Conservation (phyloP, 768 basidiomycete species). For the Psilocybe sp. region DNA sequence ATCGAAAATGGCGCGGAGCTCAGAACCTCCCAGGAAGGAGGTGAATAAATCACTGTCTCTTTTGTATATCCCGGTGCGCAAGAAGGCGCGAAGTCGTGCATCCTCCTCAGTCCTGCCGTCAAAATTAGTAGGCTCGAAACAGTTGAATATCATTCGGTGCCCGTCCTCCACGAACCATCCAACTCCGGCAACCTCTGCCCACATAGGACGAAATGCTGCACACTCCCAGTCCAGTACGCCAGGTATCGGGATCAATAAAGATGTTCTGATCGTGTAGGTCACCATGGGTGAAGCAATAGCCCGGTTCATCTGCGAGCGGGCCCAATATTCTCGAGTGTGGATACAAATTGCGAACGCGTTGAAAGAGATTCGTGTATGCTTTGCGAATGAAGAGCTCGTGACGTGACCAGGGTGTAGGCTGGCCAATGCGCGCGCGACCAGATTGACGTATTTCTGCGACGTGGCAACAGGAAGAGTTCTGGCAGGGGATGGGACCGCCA, state of each 20-base stretch:
- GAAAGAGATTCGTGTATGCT: no score
- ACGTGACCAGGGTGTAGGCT: no score
- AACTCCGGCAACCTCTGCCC: slow-evolving; percentile 7
- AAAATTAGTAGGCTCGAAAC: slow-evolving; percentile 9
- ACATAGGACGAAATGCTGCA: slow-evolving; percentile 12
- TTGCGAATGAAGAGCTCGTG: slow-evolving; percentile 11
- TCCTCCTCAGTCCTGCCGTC: slow-evolving; percentile 11
- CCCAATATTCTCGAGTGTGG: slow-evolving; percentile 8
- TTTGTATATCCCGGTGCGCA: slow-evolving; percentile 11
- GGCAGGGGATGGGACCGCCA: slow-evolving; percentile 4
- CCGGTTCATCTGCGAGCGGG: slow-evolving; percentile 2
- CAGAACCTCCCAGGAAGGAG: slow-evolving; percentile 14
- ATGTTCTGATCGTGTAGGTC: slow-evolving; percentile 15
- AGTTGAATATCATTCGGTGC: slow-evolving; percentile 7
- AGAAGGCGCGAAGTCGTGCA: slow-evolving; percentile 12
- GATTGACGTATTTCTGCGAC: slow-evolving; percentile 10
- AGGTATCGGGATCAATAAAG: slow-evolving; percentile 14
- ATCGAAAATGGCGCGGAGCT: slow-evolving; percentile 15
- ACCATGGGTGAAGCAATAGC: slow-evolving; percentile 12
- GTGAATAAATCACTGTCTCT: slow-evolving; percentile 11
- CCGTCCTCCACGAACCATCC: slow-evolving; percentile 12
- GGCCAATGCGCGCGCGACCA: no score
- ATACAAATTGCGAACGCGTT: slow-evolving; percentile 7
- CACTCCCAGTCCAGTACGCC: slow-evolving; percentile 16
- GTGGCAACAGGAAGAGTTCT: slow-evolving; percentile 9